These are phyloP conservation scores for Mucor indicus DNA, from an alignment of 371 early-diverging fungal species.

Conservation along the genomic window DNA sequence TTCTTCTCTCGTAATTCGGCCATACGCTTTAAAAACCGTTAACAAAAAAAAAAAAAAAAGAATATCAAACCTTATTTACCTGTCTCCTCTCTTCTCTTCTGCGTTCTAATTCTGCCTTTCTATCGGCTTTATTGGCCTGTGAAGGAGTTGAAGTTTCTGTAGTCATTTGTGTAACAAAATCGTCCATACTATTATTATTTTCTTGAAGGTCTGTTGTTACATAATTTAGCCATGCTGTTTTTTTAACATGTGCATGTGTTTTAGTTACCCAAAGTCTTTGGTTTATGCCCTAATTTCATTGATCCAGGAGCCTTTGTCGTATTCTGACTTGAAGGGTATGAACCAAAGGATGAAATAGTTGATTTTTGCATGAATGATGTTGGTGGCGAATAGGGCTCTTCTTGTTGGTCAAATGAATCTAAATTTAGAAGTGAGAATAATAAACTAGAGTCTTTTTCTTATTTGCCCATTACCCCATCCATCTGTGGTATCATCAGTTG, in stretches of 20 bases:
- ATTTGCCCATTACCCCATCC: slow-evolving; percentile 28
- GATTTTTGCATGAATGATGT: neutral
- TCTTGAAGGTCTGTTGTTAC: too few species aligned
- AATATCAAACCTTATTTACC: slow-evolving; percentile 20
- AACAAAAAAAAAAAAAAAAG: neutral
- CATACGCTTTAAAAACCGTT: slow-evolving; percentile 37
- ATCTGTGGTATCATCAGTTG: slow-evolving; percentile 33
- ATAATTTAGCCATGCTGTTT: neutral
- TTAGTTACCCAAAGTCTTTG: slow-evolving; percentile 31
- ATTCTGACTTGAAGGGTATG: slow-evolving; percentile 6
- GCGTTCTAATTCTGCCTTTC: slow-evolving; percentile 53
- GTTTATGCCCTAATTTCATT: slow-evolving; percentile 43
- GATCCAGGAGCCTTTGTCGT: slow-evolving; percentile 15
- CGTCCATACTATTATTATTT: neutral
- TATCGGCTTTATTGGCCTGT: slow-evolving; percentile 43
- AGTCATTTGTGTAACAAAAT: slow-evolving; percentile 4
- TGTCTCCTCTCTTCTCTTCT: slow-evolving; percentile 60
- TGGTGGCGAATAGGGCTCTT: neutral
- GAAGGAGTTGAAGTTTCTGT: neutral
- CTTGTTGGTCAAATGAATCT: neutral
- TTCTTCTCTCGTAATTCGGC: slow-evolving; percentile 57
- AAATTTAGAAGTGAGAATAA: neutral
- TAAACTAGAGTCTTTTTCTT: neutral
- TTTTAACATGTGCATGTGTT: neutral
- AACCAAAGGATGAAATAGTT: slow-evolving; percentile 19